phyloP scores from a whole-genome alignment of 345 rosid genomes.

The Populus davidiana region DNA sequence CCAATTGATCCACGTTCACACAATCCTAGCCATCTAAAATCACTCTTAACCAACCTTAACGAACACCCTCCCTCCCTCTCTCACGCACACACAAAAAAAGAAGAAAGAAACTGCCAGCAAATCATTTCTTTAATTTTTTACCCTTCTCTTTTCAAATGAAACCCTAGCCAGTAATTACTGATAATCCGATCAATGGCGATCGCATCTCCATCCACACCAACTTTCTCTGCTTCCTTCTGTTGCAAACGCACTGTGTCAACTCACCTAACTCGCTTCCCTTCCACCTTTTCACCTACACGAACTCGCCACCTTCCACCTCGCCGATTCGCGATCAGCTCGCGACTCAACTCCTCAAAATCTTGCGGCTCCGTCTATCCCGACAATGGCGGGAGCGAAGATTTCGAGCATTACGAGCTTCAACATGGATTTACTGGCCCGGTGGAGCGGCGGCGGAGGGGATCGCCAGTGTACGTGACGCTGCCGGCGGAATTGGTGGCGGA shows the following conservation, averaged over 20 bases:
- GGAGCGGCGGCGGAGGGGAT: conserved; percentile 22
- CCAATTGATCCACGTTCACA: neutral
- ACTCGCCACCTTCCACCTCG: neutral
- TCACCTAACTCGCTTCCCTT: conserved; percentile 19
- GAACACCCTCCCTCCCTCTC: neutral
- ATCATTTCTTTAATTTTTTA: neutral
- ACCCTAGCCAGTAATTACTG: neutral
- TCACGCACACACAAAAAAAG: neutral
- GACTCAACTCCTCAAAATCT: conserved; percentile 31
- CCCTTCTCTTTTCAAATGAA: neutral
- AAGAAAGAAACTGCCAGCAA: neutral
- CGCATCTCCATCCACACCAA: conserved; percentile 30
- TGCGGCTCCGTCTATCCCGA: conserved; percentile 34
- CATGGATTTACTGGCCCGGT: conserved; percentile 12
- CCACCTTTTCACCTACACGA: conserved; percentile 8
- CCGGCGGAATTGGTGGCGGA: conserved; percentile 36
- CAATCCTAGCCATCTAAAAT: neutral
- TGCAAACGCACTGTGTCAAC: conserved; percentile 21
- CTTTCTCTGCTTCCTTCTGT: conserved; percentile 32
- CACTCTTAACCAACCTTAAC: neutral
- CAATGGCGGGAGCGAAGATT: conserved; percentile 22
- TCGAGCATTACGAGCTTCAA: conserved; percentile 27
- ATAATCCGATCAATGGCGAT: conserved; percentile 25
- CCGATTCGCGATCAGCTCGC: conserved; percentile 19
- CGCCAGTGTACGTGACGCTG: conserved; percentile 50